Conservation (phyloP, 768 basidiomycete species). For the Agrocybe praecox region DNA sequence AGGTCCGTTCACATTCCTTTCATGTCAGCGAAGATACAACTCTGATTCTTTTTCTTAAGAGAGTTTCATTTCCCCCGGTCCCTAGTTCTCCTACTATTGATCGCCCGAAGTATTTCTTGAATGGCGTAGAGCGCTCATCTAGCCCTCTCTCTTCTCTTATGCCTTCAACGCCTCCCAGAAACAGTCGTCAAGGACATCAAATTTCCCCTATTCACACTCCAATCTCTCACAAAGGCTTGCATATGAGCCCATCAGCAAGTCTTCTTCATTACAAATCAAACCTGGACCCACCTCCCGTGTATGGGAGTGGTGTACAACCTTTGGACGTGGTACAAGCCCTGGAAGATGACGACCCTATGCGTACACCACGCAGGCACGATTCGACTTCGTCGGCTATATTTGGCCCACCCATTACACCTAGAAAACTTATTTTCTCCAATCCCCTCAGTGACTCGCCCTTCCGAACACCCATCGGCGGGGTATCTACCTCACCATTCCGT, state of each 20-base stretch:
- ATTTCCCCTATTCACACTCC: slow-evolving; percentile 69
- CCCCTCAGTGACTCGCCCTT: slow-evolving; percentile 40
- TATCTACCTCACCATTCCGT: slow-evolving; percentile 38
- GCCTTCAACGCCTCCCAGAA: slow-evolving; percentile 43
- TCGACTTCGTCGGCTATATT: slow-evolving; percentile 18
- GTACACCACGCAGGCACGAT: slow-evolving; percentile 40
- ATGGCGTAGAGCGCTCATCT: slow-evolving; percentile 21
- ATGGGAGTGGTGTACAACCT: slow-evolving; percentile 23
- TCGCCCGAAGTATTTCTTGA: slow-evolving; percentile 21
- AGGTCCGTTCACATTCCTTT: slow-evolving; percentile 11
- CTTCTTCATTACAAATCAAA: slow-evolving; percentile 70
- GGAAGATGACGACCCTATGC: slow-evolving; percentile 32
- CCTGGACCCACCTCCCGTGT: slow-evolving; percentile 62
- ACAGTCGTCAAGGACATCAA: slow-evolving; percentile 26
- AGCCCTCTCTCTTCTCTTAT: slow-evolving; percentile 29
- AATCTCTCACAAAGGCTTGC: slow-evolving; percentile 65
- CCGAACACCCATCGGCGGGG: slow-evolving; percentile 27
- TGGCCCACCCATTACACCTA: slow-evolving; percentile 39
- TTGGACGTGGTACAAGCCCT: slow-evolving; percentile 21
- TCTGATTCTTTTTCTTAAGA: slow-evolving; percentile 23
- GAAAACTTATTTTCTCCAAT: slow-evolving; percentile 37
- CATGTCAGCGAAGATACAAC: not conserved
- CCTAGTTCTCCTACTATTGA: slow-evolving; percentile 50
- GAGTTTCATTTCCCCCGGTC: slow-evolving; percentile 40
- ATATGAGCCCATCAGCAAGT: slow-evolving; percentile 70